phyloP scores from a whole-genome alignment of 2,329 filamentous ascomycete genomes.

The Venturia aucupariae region DNA sequence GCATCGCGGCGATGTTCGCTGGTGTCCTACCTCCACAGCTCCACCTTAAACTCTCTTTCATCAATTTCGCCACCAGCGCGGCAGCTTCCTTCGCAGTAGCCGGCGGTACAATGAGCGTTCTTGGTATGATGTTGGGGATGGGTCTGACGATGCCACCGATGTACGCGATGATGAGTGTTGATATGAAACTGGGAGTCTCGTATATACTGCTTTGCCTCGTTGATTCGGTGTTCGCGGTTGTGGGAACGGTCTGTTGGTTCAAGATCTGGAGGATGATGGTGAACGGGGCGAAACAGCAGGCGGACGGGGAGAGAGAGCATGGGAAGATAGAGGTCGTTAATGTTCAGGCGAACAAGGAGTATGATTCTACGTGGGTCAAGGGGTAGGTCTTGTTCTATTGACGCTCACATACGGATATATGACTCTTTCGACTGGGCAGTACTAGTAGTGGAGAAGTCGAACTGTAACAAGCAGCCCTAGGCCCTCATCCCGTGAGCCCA shows the following conservation, averaged over 20 bases:
- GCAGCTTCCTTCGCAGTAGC: neutral
- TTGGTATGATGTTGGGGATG: neutral
- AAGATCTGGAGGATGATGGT: neutral
- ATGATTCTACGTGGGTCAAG: neutral
- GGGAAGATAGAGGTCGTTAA: neutral
- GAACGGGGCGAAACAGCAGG: neutral
- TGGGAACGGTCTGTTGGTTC: neutral
- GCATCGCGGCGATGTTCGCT: neutral
- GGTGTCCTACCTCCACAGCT: neutral
- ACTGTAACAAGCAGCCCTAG: too few species aligned
- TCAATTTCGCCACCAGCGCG: neutral
- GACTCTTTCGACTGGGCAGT: too few species aligned
- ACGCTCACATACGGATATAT: too few species aligned
- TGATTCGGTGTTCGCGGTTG: neutral
- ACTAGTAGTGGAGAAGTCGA: too few species aligned
- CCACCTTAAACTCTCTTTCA: constrained; percentile 6
- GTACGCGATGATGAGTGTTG: neutral
- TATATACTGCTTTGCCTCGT: neutral
- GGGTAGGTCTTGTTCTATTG: neutral
- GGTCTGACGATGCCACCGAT: neutral
- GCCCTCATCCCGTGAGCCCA: too few species aligned
- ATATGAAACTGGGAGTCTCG: neutral
- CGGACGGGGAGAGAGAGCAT: neutral
- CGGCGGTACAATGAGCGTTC: neutral
- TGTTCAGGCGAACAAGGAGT: neutral